A percentile compares a stretch with the other conserved stretches of the same genome.
Conservation (phyloP, 371 early-diverging fungal species). For the Capillidium rhysosporum region DNA sequence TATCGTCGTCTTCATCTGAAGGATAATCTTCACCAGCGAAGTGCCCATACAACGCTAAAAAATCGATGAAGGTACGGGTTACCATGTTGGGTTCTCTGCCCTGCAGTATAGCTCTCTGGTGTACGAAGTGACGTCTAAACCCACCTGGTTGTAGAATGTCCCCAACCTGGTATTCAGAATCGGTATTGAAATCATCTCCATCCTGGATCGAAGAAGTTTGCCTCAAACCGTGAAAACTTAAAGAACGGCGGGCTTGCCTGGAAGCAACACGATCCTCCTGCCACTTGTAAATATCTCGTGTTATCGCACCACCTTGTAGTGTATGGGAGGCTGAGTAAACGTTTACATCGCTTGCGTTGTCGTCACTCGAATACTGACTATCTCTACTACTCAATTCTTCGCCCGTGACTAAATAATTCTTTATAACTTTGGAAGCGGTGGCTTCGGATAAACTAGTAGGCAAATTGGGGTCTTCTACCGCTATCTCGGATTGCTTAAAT, state of each 20-base stretch:
- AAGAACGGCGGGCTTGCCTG: constrained; percentile 26
- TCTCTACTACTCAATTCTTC: not conserved
- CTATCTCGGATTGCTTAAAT: not conserved
- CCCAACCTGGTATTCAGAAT: not conserved
- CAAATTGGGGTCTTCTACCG: not conserved
- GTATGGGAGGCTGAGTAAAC: constrained; percentile 8
- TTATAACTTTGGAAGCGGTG: not conserved
- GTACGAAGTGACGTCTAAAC: constrained; percentile 68
- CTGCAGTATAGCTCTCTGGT: constrained; percentile 40
- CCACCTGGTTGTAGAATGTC: constrained; percentile 50
- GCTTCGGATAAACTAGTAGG: not conserved
- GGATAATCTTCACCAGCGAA: constrained; percentile 87
- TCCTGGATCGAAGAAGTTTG: constrained; percentile 19
- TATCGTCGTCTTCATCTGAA: constrained; percentile 54
- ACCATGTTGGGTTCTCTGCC: constrained; percentile 50
- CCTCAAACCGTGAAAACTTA: constrained; percentile 28
- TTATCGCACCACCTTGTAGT: constrained; percentile 54
- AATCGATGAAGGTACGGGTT: constrained; percentile 82
- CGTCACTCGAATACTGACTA: not conserved
- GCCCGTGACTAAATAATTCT: not conserved
- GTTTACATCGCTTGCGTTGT: not conserved
- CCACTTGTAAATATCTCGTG: constrained; percentile 85
- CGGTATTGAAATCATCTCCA: constrained; percentile 13
- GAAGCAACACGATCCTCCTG: constrained; percentile 47
- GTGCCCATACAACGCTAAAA: constrained; percentile 78